These are phyloP conservation scores for Neurospora sp. DNA, from an alignment of 495 filamentous ascomycete genomes.

Conservation along the genomic window DNA sequence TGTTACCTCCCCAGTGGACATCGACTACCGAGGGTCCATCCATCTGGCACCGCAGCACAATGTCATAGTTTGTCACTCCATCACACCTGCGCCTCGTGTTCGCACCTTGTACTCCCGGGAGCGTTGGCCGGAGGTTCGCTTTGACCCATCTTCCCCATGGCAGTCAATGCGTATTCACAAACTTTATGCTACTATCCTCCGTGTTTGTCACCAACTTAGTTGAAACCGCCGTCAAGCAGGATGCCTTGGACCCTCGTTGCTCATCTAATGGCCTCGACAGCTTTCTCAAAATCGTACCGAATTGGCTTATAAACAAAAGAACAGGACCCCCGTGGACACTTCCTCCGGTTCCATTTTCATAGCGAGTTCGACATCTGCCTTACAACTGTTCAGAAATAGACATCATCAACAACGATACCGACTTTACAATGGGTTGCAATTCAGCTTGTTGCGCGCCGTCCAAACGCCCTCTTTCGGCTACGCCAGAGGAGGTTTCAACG, in stretches of 20 bases:
- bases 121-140: neutral
- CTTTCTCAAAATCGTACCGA: neutral
- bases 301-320: neutral
- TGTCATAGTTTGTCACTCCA: neutral
- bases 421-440: conserved; percentile 10
- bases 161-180: neutral
- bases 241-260: neutral
- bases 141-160: neutral
- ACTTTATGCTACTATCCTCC: neutral
- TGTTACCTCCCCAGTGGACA: neutral
- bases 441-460: conserved; percentile 11
- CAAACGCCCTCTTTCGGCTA: neutral
- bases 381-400: neutral
- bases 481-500: neutral
- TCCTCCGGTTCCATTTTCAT: neutral
- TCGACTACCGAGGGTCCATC: neutral
- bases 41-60: neutral
- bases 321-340: neutral
- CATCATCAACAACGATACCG: neutral
- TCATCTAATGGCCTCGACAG: neutral
- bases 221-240: neutral
- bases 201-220: neutral
- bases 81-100: neutral
- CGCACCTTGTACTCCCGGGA: neutral
- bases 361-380: neutral